Evolutionary conservation across 768 basidiomycete genomes (phyloP).

Genomic region (Galerina marginata): DNA sequence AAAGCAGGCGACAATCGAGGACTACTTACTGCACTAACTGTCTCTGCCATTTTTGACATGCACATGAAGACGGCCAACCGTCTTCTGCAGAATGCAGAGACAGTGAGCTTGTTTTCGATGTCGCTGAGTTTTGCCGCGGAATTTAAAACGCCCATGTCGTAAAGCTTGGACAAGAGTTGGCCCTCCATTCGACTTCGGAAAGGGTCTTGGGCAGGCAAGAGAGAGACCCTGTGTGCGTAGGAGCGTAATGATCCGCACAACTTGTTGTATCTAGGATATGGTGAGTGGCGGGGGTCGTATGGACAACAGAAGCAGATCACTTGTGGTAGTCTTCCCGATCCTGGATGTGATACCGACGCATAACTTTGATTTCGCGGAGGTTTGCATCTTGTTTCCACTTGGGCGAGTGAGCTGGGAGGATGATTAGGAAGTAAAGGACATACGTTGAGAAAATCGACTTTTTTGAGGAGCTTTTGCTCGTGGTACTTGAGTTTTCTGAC

Average conservation of each 20-base stretch:
- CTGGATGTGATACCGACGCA: slow-evolving; percentile 95
- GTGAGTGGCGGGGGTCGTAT: slow-evolving; percentile 3
- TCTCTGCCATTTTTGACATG: slow-evolving; percentile 93
- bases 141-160: slow-evolving; percentile 95
- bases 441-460: slow-evolving; percentile 96
- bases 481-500: slow-evolving; percentile 96
- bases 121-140: slow-evolving; percentile 89
- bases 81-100: slow-evolving; percentile 91
- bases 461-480: slow-evolving; percentile 92
- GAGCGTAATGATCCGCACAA: slow-evolving; percentile 87
- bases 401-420: slow-evolving; percentile 9
- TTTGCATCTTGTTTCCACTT: slow-evolving; percentile 98
- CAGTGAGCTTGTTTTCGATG: slow-evolving; percentile 95
- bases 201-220: slow-evolving; percentile 89
- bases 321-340: slow-evolving; percentile 94
- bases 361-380: slow-evolving; percentile 88
- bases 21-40: slow-evolving; percentile 84
- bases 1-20: neutral
- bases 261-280: slow-evolving; percentile 79
- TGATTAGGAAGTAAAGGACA: slow-evolving; percentile 26
- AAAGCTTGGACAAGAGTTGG: slow-evolving; percentile 90
- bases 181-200: slow-evolving; percentile 85
- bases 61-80: slow-evolving; percentile 93
- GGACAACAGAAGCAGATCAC: slow-evolving; percentile 37
- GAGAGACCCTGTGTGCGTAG: slow-evolving; percentile 84